Percentiles rank a stretch among this genome's conserved stretches.
These are phyloP conservation scores for Lipomyces japonicus DNA, from an alignment of 805 yeast genomes.

Conservation along the genomic window DNA sequence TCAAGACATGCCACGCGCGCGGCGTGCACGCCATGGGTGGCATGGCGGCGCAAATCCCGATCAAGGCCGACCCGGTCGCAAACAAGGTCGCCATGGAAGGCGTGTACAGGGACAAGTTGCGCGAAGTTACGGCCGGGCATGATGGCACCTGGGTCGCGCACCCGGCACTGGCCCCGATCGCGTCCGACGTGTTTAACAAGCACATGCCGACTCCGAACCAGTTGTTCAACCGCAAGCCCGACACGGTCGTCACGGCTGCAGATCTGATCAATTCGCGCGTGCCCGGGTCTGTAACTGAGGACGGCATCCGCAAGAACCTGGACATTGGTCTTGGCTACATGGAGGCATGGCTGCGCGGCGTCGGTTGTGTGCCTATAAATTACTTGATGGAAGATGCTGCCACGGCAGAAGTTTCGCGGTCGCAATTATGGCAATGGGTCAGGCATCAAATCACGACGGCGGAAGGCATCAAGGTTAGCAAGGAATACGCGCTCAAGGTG, in stretches of 20 bases:
- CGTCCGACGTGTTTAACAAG: slow-evolving; percentile 65
- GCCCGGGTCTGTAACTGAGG: slow-evolving; percentile 58
- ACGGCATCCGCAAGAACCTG: slow-evolving; percentile 60
- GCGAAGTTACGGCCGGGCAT: slow-evolving; percentile 66
- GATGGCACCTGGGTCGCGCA: slow-evolving; percentile 80
- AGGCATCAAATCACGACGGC: slow-evolving; percentile 57
- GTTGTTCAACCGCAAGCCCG: slow-evolving; percentile 51
- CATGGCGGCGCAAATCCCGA: slow-evolving; percentile 76
- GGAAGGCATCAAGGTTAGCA: slow-evolving; percentile 52
- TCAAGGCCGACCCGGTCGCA: slow-evolving; percentile 58
- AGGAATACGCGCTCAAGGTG: slow-evolving; percentile 48
- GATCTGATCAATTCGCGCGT: slow-evolving; percentile 63
- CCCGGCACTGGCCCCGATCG: slow-evolving; percentile 65
- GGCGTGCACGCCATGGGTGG: slow-evolving; percentile 77
- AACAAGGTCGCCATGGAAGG: slow-evolving; percentile 64
- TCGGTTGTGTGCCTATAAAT: slow-evolving; percentile 72
- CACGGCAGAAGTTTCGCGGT: slow-evolving; percentile 72
- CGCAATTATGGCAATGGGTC: slow-evolving; percentile 73
- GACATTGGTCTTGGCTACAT: slow-evolving; percentile 64
- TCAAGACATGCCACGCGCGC: slow-evolving; percentile 65
- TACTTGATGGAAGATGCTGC: slow-evolving; percentile 77
- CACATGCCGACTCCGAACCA: slow-evolving; percentile 75
- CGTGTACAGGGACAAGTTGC: slow-evolving; percentile 62
- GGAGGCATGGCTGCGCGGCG: slow-evolving; percentile 70
- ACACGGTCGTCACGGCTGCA: slow-evolving; percentile 51